Base-by-base conservation (phyloP, 352 stramenopile species). In the Phytopythium chamaehyphon region DNA sequence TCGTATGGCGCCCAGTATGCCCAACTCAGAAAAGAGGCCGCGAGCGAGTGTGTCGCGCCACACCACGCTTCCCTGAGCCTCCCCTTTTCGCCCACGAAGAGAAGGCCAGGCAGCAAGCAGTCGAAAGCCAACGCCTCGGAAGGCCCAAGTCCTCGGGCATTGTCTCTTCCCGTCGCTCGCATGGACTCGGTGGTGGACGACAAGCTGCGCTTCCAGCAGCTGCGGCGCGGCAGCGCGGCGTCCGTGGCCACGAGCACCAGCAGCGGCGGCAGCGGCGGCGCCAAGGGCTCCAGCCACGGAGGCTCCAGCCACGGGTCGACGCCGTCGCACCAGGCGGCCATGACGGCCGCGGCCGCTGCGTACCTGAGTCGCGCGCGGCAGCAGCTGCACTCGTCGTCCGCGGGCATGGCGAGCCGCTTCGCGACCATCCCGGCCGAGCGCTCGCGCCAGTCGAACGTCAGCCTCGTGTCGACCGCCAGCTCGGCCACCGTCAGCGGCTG, bases 371-470 rank as follows among this genome's bases (percentile, higher is more conserved):
- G 47, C 33, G 47, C 47, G 22, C 47, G 47, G 31, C 47, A 52
- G 14, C 47, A 52, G 24, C 33, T 52, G 19, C 47, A 52, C 38
- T 52, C 47, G 47, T 52, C 47, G 15, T 52, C 47, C 10, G 47
- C 47, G 21, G 47, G 47, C 47, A 52, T 52, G 47, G 47, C 47
- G 18, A 52, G 47, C 33, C 15, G 47, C 3, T 52, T 52, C 47
- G 47, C 47, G 31, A 23, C 33, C 3, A 43, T 52, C 31, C 47
- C 47, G 43, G 61, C 53, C 15, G 64, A 72, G 46, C 73, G 70
- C 44, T 73, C 67, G 12, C 62, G 73, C 40, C 70, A 84, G 40
- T 61, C 74, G 47, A 76, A 78, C 35, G 50, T 83, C 33, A 84
- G 73, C 56, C 59, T 72, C 43, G 56, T 72, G 4, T 72, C 63